These are phyloP conservation scores for Neonectria neomacrospora DNA, from an alignment of 2,329 filamentous ascomycete genomes.

Conservation along the genomic window DNA sequence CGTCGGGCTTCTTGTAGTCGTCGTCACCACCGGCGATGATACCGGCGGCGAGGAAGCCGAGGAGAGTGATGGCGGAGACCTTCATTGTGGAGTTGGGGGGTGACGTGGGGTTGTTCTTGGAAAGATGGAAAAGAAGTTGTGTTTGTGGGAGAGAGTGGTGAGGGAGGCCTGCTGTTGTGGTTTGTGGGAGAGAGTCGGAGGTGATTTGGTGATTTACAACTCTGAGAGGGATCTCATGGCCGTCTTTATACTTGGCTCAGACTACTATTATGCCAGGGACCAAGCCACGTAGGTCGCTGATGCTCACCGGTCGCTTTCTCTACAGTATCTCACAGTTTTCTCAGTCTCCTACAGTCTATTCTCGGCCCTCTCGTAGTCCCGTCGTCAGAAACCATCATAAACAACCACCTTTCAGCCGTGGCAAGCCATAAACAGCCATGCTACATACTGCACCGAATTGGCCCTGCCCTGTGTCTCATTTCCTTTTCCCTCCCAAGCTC, in stretches of 20 bases:
- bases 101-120: not conserved
- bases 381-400: not conserved
- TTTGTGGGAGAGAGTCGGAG: conserved; percentile 10
- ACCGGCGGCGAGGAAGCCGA: conserved; percentile 34
- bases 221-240: conserved; percentile 3
- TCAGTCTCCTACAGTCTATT: not conserved
- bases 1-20: not conserved
- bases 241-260: conserved; percentile 13
- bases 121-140: conserved; percentile 2
- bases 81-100: conserved; percentile 25
- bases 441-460: not conserved
- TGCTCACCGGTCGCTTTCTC: not conserved
- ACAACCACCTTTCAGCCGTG: not conserved
- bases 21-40: conserved; percentile 24
- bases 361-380: not conserved
- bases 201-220: not conserved
- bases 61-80: conserved; percentile 18
- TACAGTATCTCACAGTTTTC: not conserved
- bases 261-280: not conserved
- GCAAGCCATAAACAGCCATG: not conserved
- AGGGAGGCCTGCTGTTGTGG: conserved; percentile 13
- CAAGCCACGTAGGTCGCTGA: not conserved
- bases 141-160: conserved; percentile 21
- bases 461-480: conserved; percentile 1
- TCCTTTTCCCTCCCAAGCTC: conserved; percentile 18